Conservation (phyloP, 805 yeast genomes). For the Myxozyma monticola region DNA sequence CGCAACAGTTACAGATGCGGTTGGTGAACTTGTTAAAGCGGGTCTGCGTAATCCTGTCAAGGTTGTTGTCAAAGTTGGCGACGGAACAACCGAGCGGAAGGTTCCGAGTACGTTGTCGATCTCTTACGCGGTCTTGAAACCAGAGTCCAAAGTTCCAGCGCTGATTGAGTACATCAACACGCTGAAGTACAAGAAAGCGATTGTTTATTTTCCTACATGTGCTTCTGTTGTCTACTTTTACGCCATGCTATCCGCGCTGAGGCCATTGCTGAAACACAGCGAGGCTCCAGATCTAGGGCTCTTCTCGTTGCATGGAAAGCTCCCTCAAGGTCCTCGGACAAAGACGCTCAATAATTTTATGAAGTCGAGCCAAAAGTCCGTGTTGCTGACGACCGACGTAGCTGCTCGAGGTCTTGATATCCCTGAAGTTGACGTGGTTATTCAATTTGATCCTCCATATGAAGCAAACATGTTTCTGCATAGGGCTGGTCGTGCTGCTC, state of each 20-base stretch:
- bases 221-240: conserved; percentile 77
- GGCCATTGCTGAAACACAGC: conserved; percentile 9
- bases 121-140: conserved; percentile 57
- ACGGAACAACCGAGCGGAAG: conserved; percentile 38
- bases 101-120: conserved; percentile 68
- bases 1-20: conserved; percentile 86
- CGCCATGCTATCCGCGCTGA: conserved; percentile 41
- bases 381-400: conserved; percentile 92
- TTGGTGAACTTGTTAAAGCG: conserved; percentile 72
- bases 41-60: conserved; percentile 94
- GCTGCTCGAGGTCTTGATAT: conserved; percentile 97
- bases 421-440: conserved; percentile 88
- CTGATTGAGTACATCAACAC: conserved; percentile 55
- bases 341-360: conserved; percentile 68
- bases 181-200: conserved; percentile 69
- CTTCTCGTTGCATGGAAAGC: conserved; percentile 85
- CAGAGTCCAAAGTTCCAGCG: conserved; percentile 60
- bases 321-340: conserved; percentile 74
- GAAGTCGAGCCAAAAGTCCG: conserved; percentile 39
- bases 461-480: conserved; percentile 91
- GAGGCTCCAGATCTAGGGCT: conserved; percentile 44
- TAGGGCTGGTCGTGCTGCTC: conserved; percentile 92
- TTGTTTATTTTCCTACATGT: conserved; percentile 93
- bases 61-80: conserved; percentile 64
- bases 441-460: conserved; percentile 94